Percentiles rank a stretch among this genome's conserved stretches.
These are phyloP conservation scores for Pilatotrama ljubarskyi DNA, from an alignment of 768 basidiomycete species.

Conservation along the genomic window DNA sequence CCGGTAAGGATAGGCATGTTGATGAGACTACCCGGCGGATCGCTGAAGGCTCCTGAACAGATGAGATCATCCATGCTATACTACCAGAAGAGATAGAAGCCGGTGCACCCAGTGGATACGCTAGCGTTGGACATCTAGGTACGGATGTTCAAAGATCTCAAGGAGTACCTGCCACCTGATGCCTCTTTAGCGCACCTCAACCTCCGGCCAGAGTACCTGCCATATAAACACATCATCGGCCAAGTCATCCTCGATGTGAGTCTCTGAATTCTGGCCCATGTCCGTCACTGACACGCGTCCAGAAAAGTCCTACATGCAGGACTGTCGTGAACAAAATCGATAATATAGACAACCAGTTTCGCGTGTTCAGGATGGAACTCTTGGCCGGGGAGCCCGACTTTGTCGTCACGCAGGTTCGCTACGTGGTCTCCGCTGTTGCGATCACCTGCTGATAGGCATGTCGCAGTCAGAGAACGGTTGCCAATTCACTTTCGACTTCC, in stretches of 20 bases:
- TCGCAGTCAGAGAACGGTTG: conserved; percentile 81
- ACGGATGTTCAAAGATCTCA: not conserved
- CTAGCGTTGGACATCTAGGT: conserved; percentile 91
- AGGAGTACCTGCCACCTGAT: not conserved
- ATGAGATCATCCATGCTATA: conserved; percentile 80
- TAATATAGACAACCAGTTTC: conserved; percentile 79
- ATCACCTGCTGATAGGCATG: not conserved
- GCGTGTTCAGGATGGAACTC: conserved; percentile 96
- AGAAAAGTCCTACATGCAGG: conserved; percentile 84
- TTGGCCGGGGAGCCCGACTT: conserved; percentile 89
- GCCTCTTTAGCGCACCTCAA: conserved; percentile 78
- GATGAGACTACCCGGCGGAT: no score
- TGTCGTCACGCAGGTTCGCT: conserved; percentile 82
- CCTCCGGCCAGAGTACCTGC: conserved; percentile 85
- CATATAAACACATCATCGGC: conserved; percentile 89
- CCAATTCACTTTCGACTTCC: conserved; percentile 91
- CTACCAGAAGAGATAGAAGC: conserved; percentile 78
- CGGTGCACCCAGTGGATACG: conserved; percentile 84
- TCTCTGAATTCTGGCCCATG: not conserved
- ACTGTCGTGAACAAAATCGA: conserved; percentile 97
- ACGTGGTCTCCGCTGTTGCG: not conserved
- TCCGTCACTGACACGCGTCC: not conserved
- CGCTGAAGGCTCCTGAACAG: conserved; percentile 38
- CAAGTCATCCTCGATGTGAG: conserved; percentile 89
- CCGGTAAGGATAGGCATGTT: conserved; percentile 53